Conservation (phyloP, 768 basidiomycete genomes). For the Pisolithus orientalis region DNA sequence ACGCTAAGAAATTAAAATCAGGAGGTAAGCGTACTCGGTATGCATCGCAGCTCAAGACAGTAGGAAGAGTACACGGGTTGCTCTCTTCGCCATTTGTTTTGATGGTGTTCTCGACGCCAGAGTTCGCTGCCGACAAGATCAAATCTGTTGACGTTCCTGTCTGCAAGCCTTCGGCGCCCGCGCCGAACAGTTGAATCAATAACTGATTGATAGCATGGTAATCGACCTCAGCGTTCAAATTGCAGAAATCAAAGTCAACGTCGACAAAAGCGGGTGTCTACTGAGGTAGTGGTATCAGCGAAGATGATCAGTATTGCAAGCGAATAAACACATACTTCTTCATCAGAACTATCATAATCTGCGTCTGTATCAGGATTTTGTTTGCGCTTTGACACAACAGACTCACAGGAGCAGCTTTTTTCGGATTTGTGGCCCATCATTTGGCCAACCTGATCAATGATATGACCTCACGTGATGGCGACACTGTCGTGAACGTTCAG, state of each 20-base stretch:
- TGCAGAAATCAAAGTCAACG: slow-evolving; percentile 80
- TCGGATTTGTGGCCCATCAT: too few species aligned
- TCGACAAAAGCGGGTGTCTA: slow-evolving; percentile 16
- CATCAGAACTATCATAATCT: slow-evolving; percentile 33
- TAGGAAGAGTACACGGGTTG: slow-evolving; percentile 86
- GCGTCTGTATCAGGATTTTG: slow-evolving; percentile 28
- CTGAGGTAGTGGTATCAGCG: slow-evolving; percentile 8
- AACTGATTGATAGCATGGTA: slow-evolving; percentile 82
- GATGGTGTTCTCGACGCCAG: slow-evolving; percentile 77
- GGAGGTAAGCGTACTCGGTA: slow-evolving; percentile 44
- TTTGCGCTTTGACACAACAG: slow-evolving; percentile 39
- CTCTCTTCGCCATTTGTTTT: slow-evolving; percentile 64
- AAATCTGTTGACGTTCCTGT: slow-evolving; percentile 74
- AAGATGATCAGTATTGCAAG: slow-evolving; percentile 11
- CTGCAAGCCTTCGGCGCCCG: slow-evolving; percentile 69
- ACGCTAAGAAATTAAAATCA: background rate
- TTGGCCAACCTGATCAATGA: too few species aligned
- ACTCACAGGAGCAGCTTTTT: too few species aligned
- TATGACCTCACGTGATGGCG: too few species aligned
- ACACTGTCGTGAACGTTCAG: too few species aligned
- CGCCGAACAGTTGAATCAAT: slow-evolving; percentile 55
- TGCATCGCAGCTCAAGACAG: slow-evolving; percentile 70
- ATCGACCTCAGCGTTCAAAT: slow-evolving; percentile 74
- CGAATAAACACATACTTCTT: slow-evolving; percentile 25
- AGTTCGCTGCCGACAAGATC: slow-evolving; percentile 71